Conservation (phyloP, 139 green algal species). For the Ettlia oleoabundans region DNA sequence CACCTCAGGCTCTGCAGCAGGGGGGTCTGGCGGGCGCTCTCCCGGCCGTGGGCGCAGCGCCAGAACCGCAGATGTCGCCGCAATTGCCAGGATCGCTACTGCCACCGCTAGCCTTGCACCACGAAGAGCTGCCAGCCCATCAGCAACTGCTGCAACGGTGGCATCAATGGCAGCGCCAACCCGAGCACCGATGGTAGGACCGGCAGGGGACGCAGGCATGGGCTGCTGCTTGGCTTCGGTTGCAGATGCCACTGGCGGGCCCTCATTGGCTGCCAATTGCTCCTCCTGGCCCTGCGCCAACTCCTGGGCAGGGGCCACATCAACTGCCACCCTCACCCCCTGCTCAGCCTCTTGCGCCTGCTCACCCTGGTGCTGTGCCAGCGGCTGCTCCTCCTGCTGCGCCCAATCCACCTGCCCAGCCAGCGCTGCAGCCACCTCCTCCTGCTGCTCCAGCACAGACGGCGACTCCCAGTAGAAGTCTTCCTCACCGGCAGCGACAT, state of each 20-base stretch:
- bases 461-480: background rate
- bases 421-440: background rate
- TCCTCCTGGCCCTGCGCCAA: background rate
- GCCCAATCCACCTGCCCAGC: background rate
- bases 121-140: too few relatives aligned
- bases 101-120: background rate
- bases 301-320: background rate
- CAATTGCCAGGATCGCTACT: background rate
- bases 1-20: background rate
- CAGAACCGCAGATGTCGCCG: background rate
- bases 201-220: background rate
- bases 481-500: background rate
- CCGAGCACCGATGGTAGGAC: background rate
- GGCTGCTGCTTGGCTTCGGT: too few relatives aligned
- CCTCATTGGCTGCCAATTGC: background rate
- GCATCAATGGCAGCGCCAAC: slow-evolving; percentile 5
- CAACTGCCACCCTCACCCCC: background rate
- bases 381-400: background rate
- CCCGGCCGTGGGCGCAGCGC: background rate
- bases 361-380: background rate
- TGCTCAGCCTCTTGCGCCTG: background rate
- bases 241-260: background rate
- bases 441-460: background rate
- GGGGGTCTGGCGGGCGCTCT: background rate
- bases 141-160: background rate